Base-by-base conservation (phyloP, 441 rosid genomes). In the Capsella rubella region DNA sequence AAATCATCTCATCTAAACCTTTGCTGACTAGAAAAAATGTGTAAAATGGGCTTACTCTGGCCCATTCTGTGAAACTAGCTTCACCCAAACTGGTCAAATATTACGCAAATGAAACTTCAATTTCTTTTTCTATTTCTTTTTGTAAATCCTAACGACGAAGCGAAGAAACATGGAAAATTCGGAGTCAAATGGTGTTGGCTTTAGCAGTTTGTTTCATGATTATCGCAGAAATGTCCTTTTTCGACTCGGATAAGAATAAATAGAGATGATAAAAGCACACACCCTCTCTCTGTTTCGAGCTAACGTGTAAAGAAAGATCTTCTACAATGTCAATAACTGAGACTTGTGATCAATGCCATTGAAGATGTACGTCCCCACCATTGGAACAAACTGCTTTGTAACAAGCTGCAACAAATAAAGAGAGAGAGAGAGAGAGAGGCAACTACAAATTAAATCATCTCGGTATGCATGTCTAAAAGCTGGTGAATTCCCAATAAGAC, bases 301-400 rank as follows among this genome's bases (percentile, higher is more conserved):
- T 70, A 75, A 27, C 45, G 37, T 37, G 64, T 28, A 69, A 62
- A 59, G 47, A 78, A 62, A 45, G 27, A 28, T 76, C 63, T 55
- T 57, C 75, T 82, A 92, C 64, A 92, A 80, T 11, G 70, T 80
- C 81, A 95, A 75, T 56, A 86, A 63, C 63, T 89, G 96, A 62
- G 98, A 95, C 83, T 82, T 93, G 82, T 93, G 99, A 82, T 95
- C 98, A 27, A 95, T 90, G 81, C 98, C 97, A 43, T 90, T 89
- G 87, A 93, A 95, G 72, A 91, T 80, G 79, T 80, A 91, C 27
- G 97, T 91, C 67, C 97, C 99, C 25, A 81, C 66, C 93, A 91
- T 85, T 4, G 99, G 97, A 80, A 93, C 90, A 81, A 95, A 95
- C 75, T 95, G 99, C 78, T 83, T 84, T 2, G 98, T 93, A 68